A percentile compares a stretch with the other conserved stretches of the same genome.
Conservation (phyloP, 225 moss, liverwort and hornwort species). For the Straminergon stramineum region DNA sequence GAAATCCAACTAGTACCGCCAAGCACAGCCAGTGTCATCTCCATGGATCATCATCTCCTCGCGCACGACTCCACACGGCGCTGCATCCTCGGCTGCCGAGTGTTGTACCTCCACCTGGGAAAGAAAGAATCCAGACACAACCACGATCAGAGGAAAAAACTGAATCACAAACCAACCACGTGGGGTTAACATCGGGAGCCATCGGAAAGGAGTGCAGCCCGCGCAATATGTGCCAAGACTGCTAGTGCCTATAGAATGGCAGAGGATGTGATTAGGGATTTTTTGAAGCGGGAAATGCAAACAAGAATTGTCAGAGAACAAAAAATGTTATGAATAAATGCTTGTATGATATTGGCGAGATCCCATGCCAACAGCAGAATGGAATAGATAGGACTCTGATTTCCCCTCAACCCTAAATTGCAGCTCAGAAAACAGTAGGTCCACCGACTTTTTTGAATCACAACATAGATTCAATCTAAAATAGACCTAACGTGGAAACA, state of each 20-base stretch:
- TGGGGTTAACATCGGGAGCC: neutral
- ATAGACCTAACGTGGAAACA: neutral
- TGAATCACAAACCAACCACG: neutral
- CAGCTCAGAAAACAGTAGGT: neutral
- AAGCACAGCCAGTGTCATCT: neutral
- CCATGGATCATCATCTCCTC: neutral
- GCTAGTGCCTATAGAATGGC: neutral
- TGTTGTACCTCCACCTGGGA: neutral
- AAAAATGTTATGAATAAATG: neutral
- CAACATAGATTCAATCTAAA: neutral
- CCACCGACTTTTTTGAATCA: neutral
- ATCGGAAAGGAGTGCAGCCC: no score
- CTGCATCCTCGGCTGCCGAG: neutral
- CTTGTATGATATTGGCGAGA: neutral
- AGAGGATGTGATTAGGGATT: neutral
- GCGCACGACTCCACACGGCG: neutral
- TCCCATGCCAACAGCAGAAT: neutral
- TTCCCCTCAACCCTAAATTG: conserved; percentile 16
- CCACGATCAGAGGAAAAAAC: neutral
- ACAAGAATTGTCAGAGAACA: neutral
- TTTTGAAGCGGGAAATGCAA: neutral
- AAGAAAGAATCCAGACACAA: neutral
- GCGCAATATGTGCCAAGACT: neutral
- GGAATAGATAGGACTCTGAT: neutral
- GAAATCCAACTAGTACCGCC: neutral